A percentile compares a stretch with the other conserved stretches of the same genome.
Evolutionary conservation across 2,329 filamentous ascomycete species (phyloP).

Genomic region (Cercospora sp.): DNA sequence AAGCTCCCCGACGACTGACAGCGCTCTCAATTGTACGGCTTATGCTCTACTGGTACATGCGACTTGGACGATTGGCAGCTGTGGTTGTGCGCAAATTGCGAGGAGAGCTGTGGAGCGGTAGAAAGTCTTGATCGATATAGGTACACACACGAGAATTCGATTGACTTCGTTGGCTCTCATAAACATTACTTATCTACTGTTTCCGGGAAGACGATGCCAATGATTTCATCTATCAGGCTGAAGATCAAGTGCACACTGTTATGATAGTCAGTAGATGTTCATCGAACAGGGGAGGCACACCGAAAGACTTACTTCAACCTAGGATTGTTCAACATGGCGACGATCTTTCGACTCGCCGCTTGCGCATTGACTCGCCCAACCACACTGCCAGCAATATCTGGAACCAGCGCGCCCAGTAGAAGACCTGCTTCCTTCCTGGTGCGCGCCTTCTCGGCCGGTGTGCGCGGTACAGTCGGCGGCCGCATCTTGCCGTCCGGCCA

Average conservation of each 20-base stretch:
- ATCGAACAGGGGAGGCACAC: not conserved
- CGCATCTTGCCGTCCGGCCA: conserved; percentile 72
- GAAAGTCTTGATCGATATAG: not conserved
- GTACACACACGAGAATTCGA: not conserved
- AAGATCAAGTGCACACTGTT: conserved; percentile 53
- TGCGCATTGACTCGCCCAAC: conserved; percentile 91
- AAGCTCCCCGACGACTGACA: not conserved
- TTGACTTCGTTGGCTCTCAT: not conserved
- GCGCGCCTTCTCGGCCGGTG: conserved; percentile 70
- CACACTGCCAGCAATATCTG: conserved; percentile 88
- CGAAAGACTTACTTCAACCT: conserved; percentile 72
- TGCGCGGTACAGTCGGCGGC: conserved; percentile 58
- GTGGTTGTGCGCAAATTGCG: not conserved
- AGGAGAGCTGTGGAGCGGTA: not conserved
- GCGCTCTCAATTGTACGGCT: not conserved
- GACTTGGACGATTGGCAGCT: not conserved
- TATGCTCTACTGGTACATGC: not conserved
- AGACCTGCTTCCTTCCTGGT: conserved; percentile 84
- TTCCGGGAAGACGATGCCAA: conserved; percentile 48
- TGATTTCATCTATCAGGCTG: conserved; percentile 52
- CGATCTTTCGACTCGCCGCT: conserved; percentile 81
- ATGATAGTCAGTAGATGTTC: conserved; percentile 29
- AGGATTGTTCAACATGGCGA: conserved; percentile 88
- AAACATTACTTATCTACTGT: conserved; percentile 22
- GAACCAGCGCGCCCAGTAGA: conserved; percentile 84